These are phyloP conservation scores for Trametes polyzona DNA, from an alignment of 1,284 basidiomycete species.

Conservation along the genomic window DNA sequence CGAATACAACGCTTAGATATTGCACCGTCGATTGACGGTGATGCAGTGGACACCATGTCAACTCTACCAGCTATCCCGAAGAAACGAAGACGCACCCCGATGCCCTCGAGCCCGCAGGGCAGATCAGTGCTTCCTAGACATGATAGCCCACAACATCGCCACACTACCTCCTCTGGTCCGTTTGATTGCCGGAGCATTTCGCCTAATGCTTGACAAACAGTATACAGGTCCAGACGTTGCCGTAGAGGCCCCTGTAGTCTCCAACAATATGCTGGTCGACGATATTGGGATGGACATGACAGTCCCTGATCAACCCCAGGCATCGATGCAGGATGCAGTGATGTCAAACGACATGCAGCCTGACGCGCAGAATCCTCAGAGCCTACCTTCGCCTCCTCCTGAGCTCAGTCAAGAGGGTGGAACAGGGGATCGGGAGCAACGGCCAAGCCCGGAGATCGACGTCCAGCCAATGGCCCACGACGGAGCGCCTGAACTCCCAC, in stretches of 20 bases:
- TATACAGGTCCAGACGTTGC: neutral
- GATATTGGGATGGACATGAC: neutral
- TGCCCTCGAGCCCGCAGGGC: neutral
- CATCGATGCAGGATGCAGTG: neutral
- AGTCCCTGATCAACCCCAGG: neutral
- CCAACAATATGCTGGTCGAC: neutral
- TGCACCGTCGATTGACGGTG: neutral
- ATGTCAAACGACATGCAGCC: neutral
- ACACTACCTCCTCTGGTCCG: too few relatives aligned
- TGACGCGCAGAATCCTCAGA: slow-evolving; percentile 21
- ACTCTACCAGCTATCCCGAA: neutral
- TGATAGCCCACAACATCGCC: too few relatives aligned
- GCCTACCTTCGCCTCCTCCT: slow-evolving; percentile 19
- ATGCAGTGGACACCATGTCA: neutral
- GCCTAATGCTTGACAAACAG: too few relatives aligned
- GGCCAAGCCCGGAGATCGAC: neutral
- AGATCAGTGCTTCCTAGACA: neutral
- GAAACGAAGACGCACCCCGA: slow-evolving; percentile 3
- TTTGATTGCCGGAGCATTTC: too few relatives aligned
- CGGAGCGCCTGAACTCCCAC: too few relatives aligned
- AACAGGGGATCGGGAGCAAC: neutral
- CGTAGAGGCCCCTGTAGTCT: neutral
- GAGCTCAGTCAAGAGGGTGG: neutral
- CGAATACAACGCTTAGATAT: neutral
- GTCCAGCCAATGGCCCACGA: neutral